These are phyloP conservation scores for Epichloe amarillans DNA, from an alignment of 2,329 filamentous ascomycete species.

Conservation along the genomic window DNA sequence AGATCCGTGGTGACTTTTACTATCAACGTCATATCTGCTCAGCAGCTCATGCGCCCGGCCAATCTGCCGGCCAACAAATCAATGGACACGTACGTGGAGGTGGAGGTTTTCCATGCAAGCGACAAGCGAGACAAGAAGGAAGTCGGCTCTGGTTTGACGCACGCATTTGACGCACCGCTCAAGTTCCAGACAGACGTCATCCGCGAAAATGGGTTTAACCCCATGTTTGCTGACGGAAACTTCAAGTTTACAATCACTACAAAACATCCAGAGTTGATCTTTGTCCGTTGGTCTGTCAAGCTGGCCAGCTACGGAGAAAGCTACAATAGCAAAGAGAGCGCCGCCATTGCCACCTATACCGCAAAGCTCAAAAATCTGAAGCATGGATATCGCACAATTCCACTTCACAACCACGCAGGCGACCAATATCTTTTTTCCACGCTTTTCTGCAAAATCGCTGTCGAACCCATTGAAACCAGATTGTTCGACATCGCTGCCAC, in stretches of 20 bases:
- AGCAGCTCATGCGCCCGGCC: slow-evolving; percentile 78
- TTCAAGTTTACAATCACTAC: slow-evolving; percentile 76
- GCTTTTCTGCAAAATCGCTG: slow-evolving; percentile 78
- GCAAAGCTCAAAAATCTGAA: slow-evolving; percentile 83
- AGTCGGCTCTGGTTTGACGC: slow-evolving; percentile 42
- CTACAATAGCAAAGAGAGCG: slow-evolving; percentile 42
- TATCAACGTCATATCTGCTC: slow-evolving; percentile 83
- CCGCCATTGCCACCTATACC: slow-evolving; percentile 74
- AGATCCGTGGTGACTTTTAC: slow-evolving; percentile 74
- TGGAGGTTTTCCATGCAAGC: slow-evolving; percentile 88
- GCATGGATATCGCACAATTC: slow-evolving; percentile 84
- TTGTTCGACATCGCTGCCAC: slow-evolving; percentile 37
- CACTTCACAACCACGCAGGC: slow-evolving; percentile 74
- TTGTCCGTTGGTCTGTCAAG: slow-evolving; percentile 86
- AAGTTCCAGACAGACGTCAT: slow-evolving; percentile 70
- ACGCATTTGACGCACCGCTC: slow-evolving; percentile 45
- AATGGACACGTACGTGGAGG: slow-evolving; percentile 87
- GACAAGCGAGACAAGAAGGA: slow-evolving; percentile 84
- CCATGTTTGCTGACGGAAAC: slow-evolving; percentile 60
- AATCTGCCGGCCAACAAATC: slow-evolving; percentile 57
- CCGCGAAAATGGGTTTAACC: slow-evolving; percentile 85
- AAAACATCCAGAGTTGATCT: slow-evolving; percentile 88
- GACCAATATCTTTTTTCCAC: slow-evolving; percentile 87
- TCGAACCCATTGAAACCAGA: slow-evolving; percentile 41
- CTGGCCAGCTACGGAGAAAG: slow-evolving; percentile 66